Evolutionary conservation across 768 basidiomycete genomes (phyloP).

Genomic region (Lactarius trivialis): DNA sequence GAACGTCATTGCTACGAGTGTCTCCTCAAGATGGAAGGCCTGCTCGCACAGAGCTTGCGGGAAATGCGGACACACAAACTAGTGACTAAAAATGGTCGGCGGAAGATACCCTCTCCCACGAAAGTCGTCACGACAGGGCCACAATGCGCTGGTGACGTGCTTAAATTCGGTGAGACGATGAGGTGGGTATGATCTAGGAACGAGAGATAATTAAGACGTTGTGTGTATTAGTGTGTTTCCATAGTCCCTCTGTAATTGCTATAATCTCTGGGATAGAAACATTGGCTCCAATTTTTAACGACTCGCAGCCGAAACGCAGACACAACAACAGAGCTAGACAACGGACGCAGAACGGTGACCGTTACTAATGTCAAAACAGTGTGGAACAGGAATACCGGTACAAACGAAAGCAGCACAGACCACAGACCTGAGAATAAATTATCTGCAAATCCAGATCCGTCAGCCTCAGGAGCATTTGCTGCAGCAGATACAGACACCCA

Average conservation of each 20-base stretch:
- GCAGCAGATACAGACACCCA: neutral
- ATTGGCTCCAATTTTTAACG: neutral
- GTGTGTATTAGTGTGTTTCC: slow-evolving; percentile 6
- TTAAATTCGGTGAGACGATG: slow-evolving; percentile 51
- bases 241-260: slow-evolving; percentile 6
- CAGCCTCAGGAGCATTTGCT: neutral
- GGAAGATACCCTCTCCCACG: slow-evolving; percentile 29
- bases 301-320: neutral
- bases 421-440: slow-evolving; percentile 13
- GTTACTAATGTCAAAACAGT: neutral
- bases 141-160: slow-evolving; percentile 51
- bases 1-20: slow-evolving; percentile 68
- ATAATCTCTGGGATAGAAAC: slow-evolving; percentile 1
- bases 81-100: slow-evolving; percentile 33
- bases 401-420: neutral
- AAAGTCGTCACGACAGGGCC: slow-evolving; percentile 25
- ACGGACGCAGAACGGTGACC: neutral
- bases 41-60: slow-evolving; percentile 45
- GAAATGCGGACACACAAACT: slow-evolving; percentile 31
- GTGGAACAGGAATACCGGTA: slow-evolving; percentile 10
- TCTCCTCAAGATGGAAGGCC: slow-evolving; percentile 56
- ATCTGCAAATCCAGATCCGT: slow-evolving; percentile 6
- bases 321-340: neutral
- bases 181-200: slow-evolving; percentile 46
- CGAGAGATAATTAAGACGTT: too few species aligned